Percentiles rank a stretch among this genome's conserved stretches.
Conservation (phyloP, 2,329 filamentous ascomycete genomes). For the Fusarium tuaranense region DNA sequence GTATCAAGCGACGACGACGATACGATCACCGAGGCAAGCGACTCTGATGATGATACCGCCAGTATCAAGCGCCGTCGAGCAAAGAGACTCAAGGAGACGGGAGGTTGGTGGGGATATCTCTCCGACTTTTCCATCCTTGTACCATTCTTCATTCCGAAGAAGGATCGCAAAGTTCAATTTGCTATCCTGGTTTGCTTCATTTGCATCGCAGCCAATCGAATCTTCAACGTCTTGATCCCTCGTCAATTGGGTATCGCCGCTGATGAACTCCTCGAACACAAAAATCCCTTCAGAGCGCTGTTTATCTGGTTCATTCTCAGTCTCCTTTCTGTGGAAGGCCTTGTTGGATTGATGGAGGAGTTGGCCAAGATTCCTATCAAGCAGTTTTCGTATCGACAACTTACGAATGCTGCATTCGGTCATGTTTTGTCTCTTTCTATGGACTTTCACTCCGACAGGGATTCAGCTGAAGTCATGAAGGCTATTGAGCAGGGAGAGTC, state of each 20-base stretch:
- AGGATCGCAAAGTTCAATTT: slow-evolving; percentile 47
- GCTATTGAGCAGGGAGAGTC: slow-evolving; percentile 73
- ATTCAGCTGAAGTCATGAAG: slow-evolving; percentile 73
- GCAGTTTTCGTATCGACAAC: slow-evolving; percentile 61
- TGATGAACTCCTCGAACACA: slow-evolving; percentile 42
- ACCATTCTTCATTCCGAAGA: slow-evolving; percentile 47
- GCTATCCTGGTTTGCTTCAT: slow-evolving; percentile 42
- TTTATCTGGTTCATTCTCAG: slow-evolving; percentile 34
- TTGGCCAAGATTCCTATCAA: slow-evolving; percentile 50
- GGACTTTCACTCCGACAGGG: slow-evolving; percentile 76
- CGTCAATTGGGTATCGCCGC: slow-evolving; percentile 48
- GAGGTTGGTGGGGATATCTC: slow-evolving; percentile 49
- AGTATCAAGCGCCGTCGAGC: slow-evolving; percentile 44
- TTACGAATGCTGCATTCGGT: slow-evolving; percentile 71
- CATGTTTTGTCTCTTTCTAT: slow-evolving; percentile 78
- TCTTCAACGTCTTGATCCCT: slow-evolving; percentile 48
- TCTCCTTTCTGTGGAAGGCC: slow-evolving; percentile 15
- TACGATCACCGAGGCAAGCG: slow-evolving; percentile 11
- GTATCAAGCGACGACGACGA: slow-evolving; percentile 1
- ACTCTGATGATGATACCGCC: slow-evolving; percentile 39
- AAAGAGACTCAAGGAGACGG: slow-evolving; percentile 43
- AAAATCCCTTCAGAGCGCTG: slow-evolving; percentile 35
- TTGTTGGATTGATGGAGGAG: slow-evolving; percentile 29
- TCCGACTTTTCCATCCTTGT: slow-evolving; percentile 47
- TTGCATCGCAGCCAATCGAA: slow-evolving; percentile 39